Evolutionary conservation across 1,284 basidiomycete species (phyloP), one percentile per base, ranked within the genome.

Genomic region (Marasmius oreades): DNA sequence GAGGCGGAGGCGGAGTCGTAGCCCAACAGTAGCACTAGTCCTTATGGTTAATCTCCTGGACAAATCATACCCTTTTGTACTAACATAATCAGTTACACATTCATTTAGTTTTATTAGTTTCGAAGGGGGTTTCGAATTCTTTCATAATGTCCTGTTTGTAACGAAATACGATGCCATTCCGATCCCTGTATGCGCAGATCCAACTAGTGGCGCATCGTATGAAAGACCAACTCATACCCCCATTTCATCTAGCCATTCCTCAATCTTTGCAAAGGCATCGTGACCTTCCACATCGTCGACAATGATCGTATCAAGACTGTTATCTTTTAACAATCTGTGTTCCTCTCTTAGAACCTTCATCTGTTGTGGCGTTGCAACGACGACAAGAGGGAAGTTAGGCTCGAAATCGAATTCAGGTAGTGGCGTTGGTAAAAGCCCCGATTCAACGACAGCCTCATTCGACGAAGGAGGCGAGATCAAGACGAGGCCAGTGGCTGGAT

Each of bases 401-500:
- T 88, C 86, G 62, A 80, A 88, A 58, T 77, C 70, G 64, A 88
- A 88, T 62, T 80, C 78, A 20, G 67, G 59, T 5, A 82, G 63
- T 0, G 69, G 63, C 0, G 73, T 75, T 0, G 79, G 77, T 7
- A 84, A 69, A 22, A 69, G 58, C 5, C 36, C 36, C 39, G 53
- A 57, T 22, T 61, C 55, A 12, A 66, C 51, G 7, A 77, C 59
- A 22, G 69, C 67, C 14, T 64, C 64, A 58, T 79, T 80, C 16
- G 75, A 73, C 31, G 73, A 58, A 2, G 82, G 81, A 18, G 86
- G 86, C 28, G 80, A 77, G 37, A 86, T 76, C 24, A 89, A 72
- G 43, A 86, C 75, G 44, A 89, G 71, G 0, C 78, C 86, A 10
- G 75, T 74, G 2, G 84, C 84, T 1, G 84, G 84, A 63, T 85